Percentiles rank a stretch among this genome's conserved stretches.
Conservation (phyloP, 2,329 filamentous ascomycete species). For the Amauroascus niger region DNA sequence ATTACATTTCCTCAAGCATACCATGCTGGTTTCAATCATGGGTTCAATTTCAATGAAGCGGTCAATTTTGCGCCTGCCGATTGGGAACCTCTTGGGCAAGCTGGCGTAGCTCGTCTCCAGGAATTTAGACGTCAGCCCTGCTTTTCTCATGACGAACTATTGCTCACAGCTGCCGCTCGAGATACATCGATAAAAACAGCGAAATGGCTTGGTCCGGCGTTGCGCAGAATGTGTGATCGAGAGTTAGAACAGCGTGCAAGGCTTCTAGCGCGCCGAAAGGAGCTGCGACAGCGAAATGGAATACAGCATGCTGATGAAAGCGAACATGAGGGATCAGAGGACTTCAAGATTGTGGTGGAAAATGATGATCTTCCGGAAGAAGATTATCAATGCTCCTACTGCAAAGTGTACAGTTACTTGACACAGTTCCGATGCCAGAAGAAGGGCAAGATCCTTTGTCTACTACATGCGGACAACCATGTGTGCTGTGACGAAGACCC, state of each 20-base stretch:
- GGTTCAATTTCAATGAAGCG: slow-evolving; percentile 97
- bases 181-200: slow-evolving; percentile 78
- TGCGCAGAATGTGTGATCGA: slow-evolving; percentile 65
- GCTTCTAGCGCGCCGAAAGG: slow-evolving; percentile 58
- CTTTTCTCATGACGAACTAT: slow-evolving; percentile 91
- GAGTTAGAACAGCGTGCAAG: slow-evolving; percentile 59
- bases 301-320: slow-evolving; percentile 33
- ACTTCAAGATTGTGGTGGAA: slow-evolving; percentile 54
- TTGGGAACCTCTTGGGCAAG: slow-evolving; percentile 86
- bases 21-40: slow-evolving; percentile 96
- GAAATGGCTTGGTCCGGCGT: slow-evolving; percentile 85
- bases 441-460: slow-evolving; percentile 70
- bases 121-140: slow-evolving; percentile 85
- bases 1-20: slow-evolving; percentile 96
- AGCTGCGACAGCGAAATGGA: slow-evolving; percentile 40
- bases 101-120: slow-evolving; percentile 76
- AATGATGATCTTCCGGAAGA: slow-evolving; percentile 76
- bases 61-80: slow-evolving; percentile 94
- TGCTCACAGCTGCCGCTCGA: slow-evolving; percentile 79
- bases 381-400: slow-evolving; percentile 82
- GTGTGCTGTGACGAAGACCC: slow-evolving; percentile 67
- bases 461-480: slow-evolving; percentile 68
- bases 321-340: slow-evolving; percentile 36
- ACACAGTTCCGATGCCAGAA: slow-evolving; percentile 80
- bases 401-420: slow-evolving; percentile 84